These are phyloP conservation scores for Cruciata laevipes DNA, from an alignment of 257 asterid genomes.

Conservation along the genomic window DNA sequence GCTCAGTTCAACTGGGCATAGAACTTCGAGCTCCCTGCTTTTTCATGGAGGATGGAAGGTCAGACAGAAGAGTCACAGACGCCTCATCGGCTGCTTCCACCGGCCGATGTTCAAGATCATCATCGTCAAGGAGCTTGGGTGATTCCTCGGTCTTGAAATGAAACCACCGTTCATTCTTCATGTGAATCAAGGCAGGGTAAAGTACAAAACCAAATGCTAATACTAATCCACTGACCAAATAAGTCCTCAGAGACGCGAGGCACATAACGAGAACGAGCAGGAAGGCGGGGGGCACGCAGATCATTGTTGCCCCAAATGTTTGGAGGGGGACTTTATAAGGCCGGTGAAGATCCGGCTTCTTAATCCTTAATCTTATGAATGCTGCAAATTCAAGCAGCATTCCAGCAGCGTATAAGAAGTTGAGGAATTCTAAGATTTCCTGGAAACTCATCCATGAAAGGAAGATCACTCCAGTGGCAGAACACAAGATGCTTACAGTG, in stretches of 20 bases:
- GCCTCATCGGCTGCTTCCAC: conserved; percentile 19
- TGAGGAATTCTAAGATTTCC: conserved; percentile 83
- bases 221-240: conserved; percentile 53
- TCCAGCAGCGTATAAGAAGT: conserved; percentile 81
- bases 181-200: conserved; percentile 40
- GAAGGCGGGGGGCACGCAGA: conserved; percentile 69
- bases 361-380: conserved; percentile 59
- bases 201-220: conserved; percentile 47
- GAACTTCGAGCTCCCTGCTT: background rate
- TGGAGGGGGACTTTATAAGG: conserved; percentile 76
- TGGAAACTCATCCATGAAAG: conserved; percentile 97
- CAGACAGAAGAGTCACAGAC: conserved; percentile 20
- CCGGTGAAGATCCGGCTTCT: conserved; percentile 70
- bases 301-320: conserved; percentile 55
- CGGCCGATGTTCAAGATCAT: conserved; percentile 22
- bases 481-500: conserved; percentile 77
- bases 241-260: conserved; percentile 61
- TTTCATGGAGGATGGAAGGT: conserved; percentile 4
- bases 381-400: conserved; percentile 94
- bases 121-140: conserved; percentile 8
- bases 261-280: conserved; percentile 83
- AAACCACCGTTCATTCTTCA: conserved; percentile 47
- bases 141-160: conserved; percentile 24
- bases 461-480: conserved; percentile 77
- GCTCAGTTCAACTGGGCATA: too few species aligned